Evolutionary conservation across 768 basidiomycete genomes (phyloP).

Genomic region (Coprinopsis strossmayeri): DNA sequence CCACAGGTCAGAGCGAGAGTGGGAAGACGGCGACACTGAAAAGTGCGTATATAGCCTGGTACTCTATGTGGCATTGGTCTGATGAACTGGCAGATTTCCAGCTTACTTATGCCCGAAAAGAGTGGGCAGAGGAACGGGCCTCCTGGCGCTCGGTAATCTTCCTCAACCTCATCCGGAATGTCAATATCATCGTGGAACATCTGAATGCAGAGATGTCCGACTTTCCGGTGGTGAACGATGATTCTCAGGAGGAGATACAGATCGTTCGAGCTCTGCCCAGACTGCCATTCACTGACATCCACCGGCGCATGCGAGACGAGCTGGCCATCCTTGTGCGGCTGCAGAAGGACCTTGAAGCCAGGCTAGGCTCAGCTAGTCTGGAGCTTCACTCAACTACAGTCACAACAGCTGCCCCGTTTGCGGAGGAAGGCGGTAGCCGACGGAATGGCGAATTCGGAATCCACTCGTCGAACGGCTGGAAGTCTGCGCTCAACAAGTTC

Average conservation of each 20-base stretch:
- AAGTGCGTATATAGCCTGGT: conserved; percentile 42
- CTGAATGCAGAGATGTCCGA: conserved; percentile 51
- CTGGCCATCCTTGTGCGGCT: conserved; percentile 53
- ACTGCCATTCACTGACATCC: conserved; percentile 54
- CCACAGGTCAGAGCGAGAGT: conserved; percentile 70
- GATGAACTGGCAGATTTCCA: conserved; percentile 82
- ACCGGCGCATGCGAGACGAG: conserved; percentile 50
- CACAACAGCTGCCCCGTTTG: conserved; percentile 37
- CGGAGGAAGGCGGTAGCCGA: conserved; percentile 16
- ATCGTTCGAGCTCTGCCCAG: conserved; percentile 30
- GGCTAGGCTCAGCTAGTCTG: conserved; percentile 50
- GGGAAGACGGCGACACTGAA: conserved; percentile 79
- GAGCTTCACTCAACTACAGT: conserved; percentile 39
- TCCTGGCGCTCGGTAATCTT: conserved; percentile 75
- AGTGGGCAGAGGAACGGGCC: conserved; percentile 63
- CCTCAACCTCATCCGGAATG: conserved; percentile 73
- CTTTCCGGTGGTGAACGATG: conserved; percentile 26
- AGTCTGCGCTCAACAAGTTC: conserved; percentile 51
- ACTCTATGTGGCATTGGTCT: background rate
- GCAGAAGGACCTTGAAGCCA: conserved; percentile 52
- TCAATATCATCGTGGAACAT: conserved; percentile 55
- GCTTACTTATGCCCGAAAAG: conserved; percentile 59
- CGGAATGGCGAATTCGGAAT: conserved; percentile 48
- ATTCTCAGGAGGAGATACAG: conserved; percentile 34
- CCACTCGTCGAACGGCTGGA: conserved; percentile 62